Percentiles rank a stretch among this genome's conserved stretches.
Conservation (phyloP, 495 filamentous ascomycete genomes). For the Penicillium samsonianum region DNA sequence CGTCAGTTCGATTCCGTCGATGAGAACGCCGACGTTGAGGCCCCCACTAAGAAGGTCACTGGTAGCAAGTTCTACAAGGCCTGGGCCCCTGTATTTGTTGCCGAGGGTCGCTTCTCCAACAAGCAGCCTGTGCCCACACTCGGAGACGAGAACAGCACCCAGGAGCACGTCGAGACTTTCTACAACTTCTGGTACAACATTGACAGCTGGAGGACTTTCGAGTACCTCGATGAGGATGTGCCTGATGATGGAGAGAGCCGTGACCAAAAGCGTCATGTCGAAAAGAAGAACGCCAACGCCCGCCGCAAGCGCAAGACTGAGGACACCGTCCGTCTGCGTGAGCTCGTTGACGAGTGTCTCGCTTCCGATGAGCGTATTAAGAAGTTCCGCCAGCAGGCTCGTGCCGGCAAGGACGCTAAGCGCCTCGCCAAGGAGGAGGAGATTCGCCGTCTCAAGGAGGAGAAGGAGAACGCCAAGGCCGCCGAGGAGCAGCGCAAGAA, state of each 20-base stretch:
- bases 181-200: constrained; percentile 99
- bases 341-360: constrained; percentile 82
- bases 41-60: constrained; percentile 84
- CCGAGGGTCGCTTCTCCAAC: constrained; percentile 91
- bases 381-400: constrained; percentile 88
- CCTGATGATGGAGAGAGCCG: constrained; percentile 98
- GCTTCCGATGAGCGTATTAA: constrained; percentile 91
- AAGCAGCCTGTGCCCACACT: constrained; percentile 81
- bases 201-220: constrained; percentile 95
- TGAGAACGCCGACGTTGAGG: constrained; percentile 86
- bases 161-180: constrained; percentile 88
- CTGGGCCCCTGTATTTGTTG: constrained; percentile 82
- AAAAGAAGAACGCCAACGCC: constrained; percentile 96
- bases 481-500: constrained; percentile 74
- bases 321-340: constrained; percentile 85
- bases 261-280: constrained; percentile 96
- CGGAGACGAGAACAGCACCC: constrained; percentile 78
- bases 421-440: constrained; percentile 87
- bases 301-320: constrained; percentile 99
- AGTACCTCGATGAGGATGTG: constrained; percentile 98
- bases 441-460: constrained; percentile 78
- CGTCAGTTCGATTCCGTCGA: constrained; percentile 97
- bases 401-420: constrained; percentile 93
- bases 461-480: constrained; percentile 72
- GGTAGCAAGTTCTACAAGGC: constrained; percentile 91